Evolutionary conservation across 805 yeast genomes (phyloP), one percentile per base, ranked within the genome.

Genomic region (Kuraishia molischiana): DNA sequence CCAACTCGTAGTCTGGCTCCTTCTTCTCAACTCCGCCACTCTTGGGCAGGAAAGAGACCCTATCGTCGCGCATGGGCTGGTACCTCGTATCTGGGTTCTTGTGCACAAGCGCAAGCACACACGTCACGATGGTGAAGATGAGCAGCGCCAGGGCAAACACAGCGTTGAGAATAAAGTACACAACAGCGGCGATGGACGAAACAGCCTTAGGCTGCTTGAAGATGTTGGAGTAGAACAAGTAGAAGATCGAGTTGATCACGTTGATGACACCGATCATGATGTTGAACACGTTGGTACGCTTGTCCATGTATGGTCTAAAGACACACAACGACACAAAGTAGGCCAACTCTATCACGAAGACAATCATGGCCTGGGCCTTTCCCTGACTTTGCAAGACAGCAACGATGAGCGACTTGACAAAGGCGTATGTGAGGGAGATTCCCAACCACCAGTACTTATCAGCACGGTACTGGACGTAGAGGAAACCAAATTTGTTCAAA

Each of bases 31-130:
- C 18, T n/a, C 48, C 46, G n/a, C 34, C 48, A 34, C 45, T 38
- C 50, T 79, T 70, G 44, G 89, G 89, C 53, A 92, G 84, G 58
- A 92, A 92, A n/a, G 96, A 84, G 37, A 84, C 92, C 56, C 98
- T 77, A 55, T 92, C 98, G 59, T 92, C 98, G 50, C 82, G 83
- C 82, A 90, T 83, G 44, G 96, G 97, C 63, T 86, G 90, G 64
- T 92, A 92, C 49, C 95, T 74, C 8, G 90, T 77, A 60, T 92
- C 98, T 38, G 98, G 97, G 58, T 92, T 87, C 67, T 83, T 86
- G 58, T 83, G 80, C 24, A 89, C 47, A 50, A 92, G 59, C 0
- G 96, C 95, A 59, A 86, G 65, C 4, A 79, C 66, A 64, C 97
- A 89, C 2, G 95, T 84, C 29, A 87, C 76, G 49, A 92, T 78